phyloP scores from a whole-genome alignment of 1,139 yeast genomes.

The Hyphopichia burtonii region DNA sequence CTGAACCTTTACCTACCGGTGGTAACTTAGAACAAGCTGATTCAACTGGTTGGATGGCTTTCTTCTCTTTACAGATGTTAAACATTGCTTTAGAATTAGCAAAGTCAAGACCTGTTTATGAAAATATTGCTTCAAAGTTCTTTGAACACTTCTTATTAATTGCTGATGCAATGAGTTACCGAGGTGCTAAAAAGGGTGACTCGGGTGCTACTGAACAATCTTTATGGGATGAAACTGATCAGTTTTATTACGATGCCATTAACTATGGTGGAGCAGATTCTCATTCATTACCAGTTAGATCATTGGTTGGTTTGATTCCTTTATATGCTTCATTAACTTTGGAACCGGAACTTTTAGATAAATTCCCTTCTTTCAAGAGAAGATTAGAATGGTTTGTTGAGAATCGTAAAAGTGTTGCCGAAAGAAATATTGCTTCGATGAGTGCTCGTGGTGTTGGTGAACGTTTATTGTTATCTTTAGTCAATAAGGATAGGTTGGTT shows the following conservation, averaged over 20 bases:
- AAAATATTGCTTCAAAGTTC: slow-evolving; percentile 92
- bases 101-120: slow-evolving; percentile 82
- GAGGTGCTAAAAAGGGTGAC: slow-evolving; percentile 47
- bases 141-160: slow-evolving; percentile 91
- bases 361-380: slow-evolving; percentile 82
- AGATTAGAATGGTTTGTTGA: slow-evolving; percentile 85
- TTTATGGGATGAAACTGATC: slow-evolving; percentile 88
- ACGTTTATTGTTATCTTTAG: slow-evolving; percentile 77
- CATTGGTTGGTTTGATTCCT: slow-evolving; percentile 91
- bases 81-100: slow-evolving; percentile 90
- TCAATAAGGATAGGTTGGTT: slow-evolving; percentile 74
- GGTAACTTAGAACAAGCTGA: slow-evolving; percentile 93
- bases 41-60: slow-evolving; percentile 99
- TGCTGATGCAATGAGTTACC: slow-evolving; percentile 92
- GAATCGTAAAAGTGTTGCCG: slow-evolving; percentile 71
- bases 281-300: slow-evolving; percentile 80
- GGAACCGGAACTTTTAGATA: slow-evolving; percentile 79
- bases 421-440: slow-evolving; percentile 89
- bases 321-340: slow-evolving; percentile 86
- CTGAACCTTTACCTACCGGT: slow-evolving; percentile 94
- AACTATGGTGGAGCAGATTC: slow-evolving; percentile 75
- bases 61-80: slow-evolving; percentile 87
- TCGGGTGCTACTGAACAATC: slow-evolving; percentile 56
- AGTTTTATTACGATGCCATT: slow-evolving; percentile 90
- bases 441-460: slow-evolving; percentile 83